A percentile compares a stretch with the other conserved stretches of the same genome.
These are phyloP conservation scores for Boletus sp. DNA, from an alignment of 1,284 basidiomycete species.

Conservation along the genomic window DNA sequence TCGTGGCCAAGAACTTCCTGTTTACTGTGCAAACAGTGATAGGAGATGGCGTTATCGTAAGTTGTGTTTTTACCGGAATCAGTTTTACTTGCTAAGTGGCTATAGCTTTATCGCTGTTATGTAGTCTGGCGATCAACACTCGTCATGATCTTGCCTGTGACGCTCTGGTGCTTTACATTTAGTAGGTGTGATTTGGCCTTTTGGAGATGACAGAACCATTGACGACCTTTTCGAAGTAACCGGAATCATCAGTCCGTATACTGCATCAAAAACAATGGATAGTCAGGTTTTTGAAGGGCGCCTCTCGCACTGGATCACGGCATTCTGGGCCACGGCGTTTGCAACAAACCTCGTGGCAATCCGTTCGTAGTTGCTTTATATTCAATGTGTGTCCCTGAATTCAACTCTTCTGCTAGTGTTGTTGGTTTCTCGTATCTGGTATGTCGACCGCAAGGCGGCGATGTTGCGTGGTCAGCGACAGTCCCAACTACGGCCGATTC, in stretches of 20 bases:
- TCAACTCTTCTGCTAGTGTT: conserved; percentile 11
- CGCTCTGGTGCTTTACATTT: conserved; percentile 25
- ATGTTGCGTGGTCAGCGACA: conserved; percentile 1
- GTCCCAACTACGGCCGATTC: conserved; percentile 21
- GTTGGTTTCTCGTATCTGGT: conserved; percentile 31
- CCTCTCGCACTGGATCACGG: conserved; percentile 23
- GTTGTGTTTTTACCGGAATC: conserved; percentile 6
- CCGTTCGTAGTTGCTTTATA: conserved; percentile 10
- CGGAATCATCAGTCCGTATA: conserved; percentile 19
- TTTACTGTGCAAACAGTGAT: conserved; percentile 35
- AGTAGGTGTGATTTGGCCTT: conserved; percentile 13
- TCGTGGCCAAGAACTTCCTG: conserved; percentile 4
- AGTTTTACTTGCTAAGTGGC: neutral
- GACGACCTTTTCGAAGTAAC: conserved; percentile 18
- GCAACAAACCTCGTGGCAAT: conserved; percentile 26
- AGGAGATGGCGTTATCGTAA: conserved; percentile 40
- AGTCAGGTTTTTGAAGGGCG: conserved; percentile 16
- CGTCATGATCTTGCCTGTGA: conserved; percentile 23
- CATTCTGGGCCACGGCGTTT: conserved; percentile 22
- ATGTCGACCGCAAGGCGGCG: conserved; percentile 17
- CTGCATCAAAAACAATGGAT: conserved; percentile 4
- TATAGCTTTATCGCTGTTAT: conserved; percentile 33
- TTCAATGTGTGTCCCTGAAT: neutral
- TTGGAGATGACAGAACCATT: neutral
- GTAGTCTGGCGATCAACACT: conserved; percentile 26